Conservation (phyloP, 2,329 filamentous ascomycete genomes). For the Sarocladium brachiariae region DNA sequence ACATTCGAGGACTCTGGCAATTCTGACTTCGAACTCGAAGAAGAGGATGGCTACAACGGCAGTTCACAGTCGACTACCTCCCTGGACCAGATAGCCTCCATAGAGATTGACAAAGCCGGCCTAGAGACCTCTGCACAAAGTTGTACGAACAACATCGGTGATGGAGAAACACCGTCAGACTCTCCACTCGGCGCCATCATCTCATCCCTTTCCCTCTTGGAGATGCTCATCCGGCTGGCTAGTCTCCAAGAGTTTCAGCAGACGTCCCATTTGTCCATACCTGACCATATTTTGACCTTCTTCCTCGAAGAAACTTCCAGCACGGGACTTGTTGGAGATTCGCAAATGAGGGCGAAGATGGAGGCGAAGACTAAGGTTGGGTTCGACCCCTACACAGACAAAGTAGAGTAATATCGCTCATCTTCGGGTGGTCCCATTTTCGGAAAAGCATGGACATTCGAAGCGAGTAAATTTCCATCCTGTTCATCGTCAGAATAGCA, state of each 20-base stretch:
- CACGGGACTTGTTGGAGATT: conserved; percentile 40
- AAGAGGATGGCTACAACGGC: not conserved
- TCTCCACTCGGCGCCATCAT: conserved; percentile 47
- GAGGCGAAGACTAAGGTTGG: conserved; percentile 44
- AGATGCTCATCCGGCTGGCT: conserved; percentile 79
- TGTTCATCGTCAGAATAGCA: no score
- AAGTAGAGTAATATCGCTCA: no score
- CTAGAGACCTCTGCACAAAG: not conserved
- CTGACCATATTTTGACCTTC: conserved; percentile 82
- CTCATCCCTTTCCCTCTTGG: conserved; percentile 65
- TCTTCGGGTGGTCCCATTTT: no score
- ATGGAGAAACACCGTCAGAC: conserved; percentile 17
- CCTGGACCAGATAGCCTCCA: not conserved
- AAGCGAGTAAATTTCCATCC: no score
- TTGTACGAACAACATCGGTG: not conserved
- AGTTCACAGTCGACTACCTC: not conserved
- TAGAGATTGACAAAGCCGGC: not conserved
- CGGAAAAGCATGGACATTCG: no score
- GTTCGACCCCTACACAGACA: conserved; percentile 49
- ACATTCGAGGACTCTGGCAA: conserved; percentile 13
- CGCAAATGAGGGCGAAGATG: conserved; percentile 30
- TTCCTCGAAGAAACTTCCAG: conserved; percentile 63
- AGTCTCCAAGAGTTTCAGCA: conserved; percentile 91
- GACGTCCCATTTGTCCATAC: conserved; percentile 79
- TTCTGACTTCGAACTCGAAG: not conserved